Conservation (phyloP, 1,284 basidiomycete genomes). For the Malassezia psittaci region DNA sequence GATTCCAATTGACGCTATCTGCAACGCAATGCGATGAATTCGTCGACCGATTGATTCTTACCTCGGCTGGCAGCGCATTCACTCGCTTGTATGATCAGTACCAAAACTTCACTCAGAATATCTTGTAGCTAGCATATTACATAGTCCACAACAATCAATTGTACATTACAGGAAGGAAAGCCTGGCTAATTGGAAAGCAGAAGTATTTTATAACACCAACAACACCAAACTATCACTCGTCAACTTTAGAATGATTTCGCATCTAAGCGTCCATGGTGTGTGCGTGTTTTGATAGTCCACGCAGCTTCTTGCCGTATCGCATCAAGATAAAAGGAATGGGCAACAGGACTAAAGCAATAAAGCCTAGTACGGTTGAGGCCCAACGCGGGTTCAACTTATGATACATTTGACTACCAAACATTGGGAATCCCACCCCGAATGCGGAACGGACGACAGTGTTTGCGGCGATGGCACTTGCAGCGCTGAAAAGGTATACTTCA, state of each 20-base stretch:
- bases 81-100: slow-evolving; percentile 45
- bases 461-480: slow-evolving; percentile 55
- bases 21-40: slow-evolving; percentile 78
- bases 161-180: no score
- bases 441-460: slow-evolving; percentile 60
- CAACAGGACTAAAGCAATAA: slow-evolving; percentile 59
- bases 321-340: slow-evolving; percentile 57
- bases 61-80: slow-evolving; percentile 39
- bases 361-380: slow-evolving; percentile 64
- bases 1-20: slow-evolving; percentile 83
- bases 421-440: slow-evolving; percentile 55
- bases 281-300: slow-evolving; percentile 50
- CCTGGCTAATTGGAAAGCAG: no score
- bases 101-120: slow-evolving; percentile 39
- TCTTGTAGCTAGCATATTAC: slow-evolving; percentile 15
- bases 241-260: no score
- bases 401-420: slow-evolving; percentile 54
- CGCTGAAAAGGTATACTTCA: slow-evolving; percentile 53
- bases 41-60: slow-evolving; percentile 51
- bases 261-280: background rate
- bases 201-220: no score
- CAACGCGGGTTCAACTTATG: slow-evolving; percentile 59
- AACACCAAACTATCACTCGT: no score
- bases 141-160: no score
- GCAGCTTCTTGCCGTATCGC: slow-evolving; percentile 51